A percentile compares a stretch with the other conserved stretches of the same genome.
phyloP scores from a whole-genome alignment of 805 yeast genomes.

The Wickerhamomyces sydowiorum region DNA sequence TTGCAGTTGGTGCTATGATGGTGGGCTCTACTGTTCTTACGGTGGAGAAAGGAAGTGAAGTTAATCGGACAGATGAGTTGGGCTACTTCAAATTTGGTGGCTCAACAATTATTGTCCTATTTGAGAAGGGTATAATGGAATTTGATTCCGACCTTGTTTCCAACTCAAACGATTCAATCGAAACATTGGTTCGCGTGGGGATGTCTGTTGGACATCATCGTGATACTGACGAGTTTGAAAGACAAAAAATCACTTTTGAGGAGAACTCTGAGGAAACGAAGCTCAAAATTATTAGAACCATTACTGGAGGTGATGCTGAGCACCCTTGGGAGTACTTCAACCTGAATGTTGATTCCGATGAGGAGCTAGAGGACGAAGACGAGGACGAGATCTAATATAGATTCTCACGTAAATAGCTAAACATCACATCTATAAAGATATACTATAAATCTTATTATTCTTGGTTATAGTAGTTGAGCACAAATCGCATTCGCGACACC shows the following conservation, averaged over 20 bases:
- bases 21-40: conserved; percentile 86
- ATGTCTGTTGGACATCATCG: conserved; percentile 83
- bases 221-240: conserved; percentile 39
- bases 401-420: not conserved
- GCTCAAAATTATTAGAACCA: conserved; percentile 46
- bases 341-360: conserved; percentile 3
- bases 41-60: conserved; percentile 48
- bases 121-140: conserved; percentile 41
- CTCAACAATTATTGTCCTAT: conserved; percentile 69
- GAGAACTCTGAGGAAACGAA: conserved; percentile 41
- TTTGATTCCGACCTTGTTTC: conserved; percentile 71
- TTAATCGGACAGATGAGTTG: conserved; percentile 72
- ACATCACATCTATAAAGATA: not conserved
- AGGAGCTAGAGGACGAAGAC: conserved; percentile 2
- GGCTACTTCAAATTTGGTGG: conserved; percentile 98
- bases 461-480: too few relatives aligned
- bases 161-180: conserved; percentile 67
- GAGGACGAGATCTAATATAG: not conserved
- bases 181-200: conserved; percentile 84
- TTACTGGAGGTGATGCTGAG: conserved; percentile 45
- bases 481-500: too few relatives aligned
- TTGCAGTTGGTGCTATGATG: conserved; percentile 98
- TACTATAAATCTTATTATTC: too few relatives aligned
- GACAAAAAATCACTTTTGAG: conserved; percentile 41
- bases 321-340: conserved; percentile 23